Conservation (phyloP, 148 eudicot genomes). For the Camellia lanceoleosa region DNA sequence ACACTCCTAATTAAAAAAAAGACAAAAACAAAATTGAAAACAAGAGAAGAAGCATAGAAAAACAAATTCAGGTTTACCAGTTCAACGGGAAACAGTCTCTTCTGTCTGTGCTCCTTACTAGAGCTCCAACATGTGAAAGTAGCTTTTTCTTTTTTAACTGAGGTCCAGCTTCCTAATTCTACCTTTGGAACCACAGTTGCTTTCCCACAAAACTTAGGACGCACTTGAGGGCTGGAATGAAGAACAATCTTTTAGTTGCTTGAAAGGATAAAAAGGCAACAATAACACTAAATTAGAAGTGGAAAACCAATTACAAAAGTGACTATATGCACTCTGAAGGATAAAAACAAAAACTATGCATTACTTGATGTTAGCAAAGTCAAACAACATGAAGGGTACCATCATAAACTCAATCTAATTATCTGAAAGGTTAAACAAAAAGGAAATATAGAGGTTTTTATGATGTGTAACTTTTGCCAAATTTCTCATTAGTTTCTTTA, state of each 20-base stretch:
- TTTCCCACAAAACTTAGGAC: slow-evolving; percentile 23
- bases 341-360: not conserved
- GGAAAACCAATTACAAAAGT: not conserved
- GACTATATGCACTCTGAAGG: not conserved
- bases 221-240: slow-evolving; percentile 34
- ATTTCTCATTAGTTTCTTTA: no score
- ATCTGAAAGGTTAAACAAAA: no score
- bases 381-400: not conserved
- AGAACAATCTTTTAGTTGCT: slow-evolving; percentile 1
- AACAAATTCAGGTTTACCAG: no score
- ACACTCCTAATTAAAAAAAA: no score
- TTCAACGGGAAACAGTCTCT: no score
- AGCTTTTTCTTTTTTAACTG: slow-evolving; percentile 55
- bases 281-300: not conserved
- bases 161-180: slow-evolving; percentile 64
- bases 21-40: no score
- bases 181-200: slow-evolving; percentile 40
- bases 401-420: not conserved
- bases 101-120: no score
- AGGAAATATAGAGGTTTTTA: no score
- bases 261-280: slow-evolving; percentile 1
- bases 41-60: no score
- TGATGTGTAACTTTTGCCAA: slow-evolving; percentile 8
- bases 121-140: not conserved
- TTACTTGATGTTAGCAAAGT: slow-evolving; percentile 7